Percentiles rank a stretch among this genome's conserved stretches.
Conservation (phyloP, 2,329 filamentous ascomycete species). For the Incumbomyces lentus region DNA sequence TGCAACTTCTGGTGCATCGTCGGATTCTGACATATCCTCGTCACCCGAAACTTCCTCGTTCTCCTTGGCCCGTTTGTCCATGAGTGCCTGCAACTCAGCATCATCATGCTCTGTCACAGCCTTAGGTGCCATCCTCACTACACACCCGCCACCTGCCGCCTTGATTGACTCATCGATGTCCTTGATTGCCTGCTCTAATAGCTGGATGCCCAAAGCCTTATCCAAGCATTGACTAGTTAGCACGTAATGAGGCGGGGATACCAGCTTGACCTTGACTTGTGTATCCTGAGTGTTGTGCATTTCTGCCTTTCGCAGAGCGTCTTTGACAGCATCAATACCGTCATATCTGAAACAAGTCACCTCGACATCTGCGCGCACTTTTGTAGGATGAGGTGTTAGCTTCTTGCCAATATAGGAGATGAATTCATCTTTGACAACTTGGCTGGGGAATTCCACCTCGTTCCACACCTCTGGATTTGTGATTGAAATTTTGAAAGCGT, state of each 20-base stretch:
- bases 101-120: conserved; percentile 98
- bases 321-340: conserved; percentile 96
- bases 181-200: conserved; percentile 79
- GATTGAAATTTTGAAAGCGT: conserved; percentile 98
- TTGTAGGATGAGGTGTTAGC: conserved; percentile 94
- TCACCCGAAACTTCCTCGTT: conserved; percentile 97
- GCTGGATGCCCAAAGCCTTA: conserved; percentile 74
- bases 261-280: conserved; percentile 95
- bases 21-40: conserved; percentile 89
- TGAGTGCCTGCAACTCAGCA: conserved; percentile 88
- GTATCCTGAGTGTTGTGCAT: conserved; percentile 83
- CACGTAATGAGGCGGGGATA: conserved; percentile 95
- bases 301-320: conserved; percentile 80
- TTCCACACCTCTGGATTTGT: conserved; percentile 96
- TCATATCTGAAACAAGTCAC: conserved; percentile 94
- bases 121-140: conserved; percentile 98
- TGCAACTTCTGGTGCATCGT: conserved; percentile 53
- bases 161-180: conserved; percentile 76
- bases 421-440: conserved; percentile 77
- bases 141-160: conserved; percentile 64
- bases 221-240: conserved; percentile 92
- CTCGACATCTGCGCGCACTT: conserved; percentile 95
- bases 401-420: conserved; percentile 95
- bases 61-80: conserved; percentile 98
- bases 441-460: conserved; percentile 78